Evolutionary conservation across 805 yeast genomes (phyloP).

Genomic region (Spathaspora passalidarum): DNA sequence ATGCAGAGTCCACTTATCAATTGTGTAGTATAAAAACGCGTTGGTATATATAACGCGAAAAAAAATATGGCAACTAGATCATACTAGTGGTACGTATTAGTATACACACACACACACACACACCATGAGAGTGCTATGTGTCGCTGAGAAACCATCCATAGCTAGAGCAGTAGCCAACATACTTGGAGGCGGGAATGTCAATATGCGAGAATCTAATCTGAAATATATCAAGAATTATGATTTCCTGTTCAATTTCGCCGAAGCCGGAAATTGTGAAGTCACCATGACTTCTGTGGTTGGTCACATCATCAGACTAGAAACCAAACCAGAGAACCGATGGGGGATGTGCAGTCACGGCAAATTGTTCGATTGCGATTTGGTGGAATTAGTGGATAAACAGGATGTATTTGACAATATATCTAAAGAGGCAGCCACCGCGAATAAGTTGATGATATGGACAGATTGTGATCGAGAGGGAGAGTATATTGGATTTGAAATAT

Average conservation of each 20-base stretch:
- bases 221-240: constrained; percentile 79
- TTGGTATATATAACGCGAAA: neutral
- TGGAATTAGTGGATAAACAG: constrained; percentile 29
- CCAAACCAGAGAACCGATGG: constrained; percentile 62
- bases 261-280: constrained; percentile 64
- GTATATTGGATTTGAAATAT: constrained; percentile 82
- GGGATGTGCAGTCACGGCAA: constrained; percentile 61
- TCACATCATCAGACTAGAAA: constrained; percentile 68
- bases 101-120: neutral
- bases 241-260: constrained; percentile 64
- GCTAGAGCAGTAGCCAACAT: constrained; percentile 78
- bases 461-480: constrained; percentile 98
- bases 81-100: too few relatives aligned
- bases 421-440: constrained; percentile 57
- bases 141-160: constrained; percentile 95
- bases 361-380: constrained; percentile 69
- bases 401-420: constrained; percentile 66
- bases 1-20: too few relatives aligned
- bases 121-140: constrained; percentile 77
- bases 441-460: constrained; percentile 88
- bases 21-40: too few relatives aligned
- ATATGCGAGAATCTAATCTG: constrained; percentile 46
- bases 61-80: neutral
- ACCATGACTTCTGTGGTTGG: constrained; percentile 94
- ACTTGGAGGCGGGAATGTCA: constrained; percentile 68